Evolutionary conservation across 2,329 filamentous ascomycete genomes (phyloP), one percentile per base, ranked within the genome.

Genomic region (Colletotrichum magnum): DNA sequence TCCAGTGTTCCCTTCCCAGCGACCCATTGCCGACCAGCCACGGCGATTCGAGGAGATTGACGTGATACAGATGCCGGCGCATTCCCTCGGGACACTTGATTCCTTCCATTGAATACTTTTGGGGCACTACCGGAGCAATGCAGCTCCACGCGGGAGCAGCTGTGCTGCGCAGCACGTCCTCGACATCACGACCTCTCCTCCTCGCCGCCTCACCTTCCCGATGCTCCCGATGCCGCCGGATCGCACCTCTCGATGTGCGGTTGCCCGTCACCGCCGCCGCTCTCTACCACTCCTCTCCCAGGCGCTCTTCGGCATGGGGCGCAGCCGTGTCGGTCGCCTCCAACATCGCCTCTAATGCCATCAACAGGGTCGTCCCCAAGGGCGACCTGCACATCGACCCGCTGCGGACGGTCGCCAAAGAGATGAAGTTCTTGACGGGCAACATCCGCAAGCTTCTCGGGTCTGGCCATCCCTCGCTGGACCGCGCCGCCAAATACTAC

Each of bases 401-500:
- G 41, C 87, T 98, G 76, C 90, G 93, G 71, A 92, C 94, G 41
- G 95, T 98, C 41, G 95, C 94, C 71, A 97, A 97, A 83, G 95
- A 98, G 85, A 94, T 99, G 91, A 96, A 97, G 82, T 97, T 95
- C 75, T 84, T 98, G 77, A 97, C 93, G 12, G 94, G 94, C 63
- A 97, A 98, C 76, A 97, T 98, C 80, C 89, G 94, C 70, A 93
- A 97, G 78, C 86, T 98, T n/a, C 85, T 98, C 16, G 95, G 95
- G 6, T 98, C 95, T 0, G 95, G 95, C 6, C 95, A 99, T 78
- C 96, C 96, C 0, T 94, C 95, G 53, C 88, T 99, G 69, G 96
- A 98, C 78, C 95, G 94, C 50, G 95, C 95, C 32, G 94, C 96
- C 60, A 99, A 99, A 82, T 99, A 99, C 86, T 99, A 99, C 81